Conservation (phyloP, 805 yeast genomes). For the Ogataea paradorogensis region DNA sequence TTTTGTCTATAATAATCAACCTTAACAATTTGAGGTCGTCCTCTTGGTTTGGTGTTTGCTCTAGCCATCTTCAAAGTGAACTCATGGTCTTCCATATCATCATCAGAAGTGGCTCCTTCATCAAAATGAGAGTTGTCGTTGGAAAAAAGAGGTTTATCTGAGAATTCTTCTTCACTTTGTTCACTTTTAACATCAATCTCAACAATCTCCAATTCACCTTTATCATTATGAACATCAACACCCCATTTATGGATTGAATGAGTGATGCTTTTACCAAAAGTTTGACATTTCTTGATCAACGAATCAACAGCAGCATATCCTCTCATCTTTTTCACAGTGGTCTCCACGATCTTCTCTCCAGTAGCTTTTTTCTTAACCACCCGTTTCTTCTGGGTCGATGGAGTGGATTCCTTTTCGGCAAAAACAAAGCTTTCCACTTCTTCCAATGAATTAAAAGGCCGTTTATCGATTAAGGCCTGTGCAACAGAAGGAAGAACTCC, state of each 20-base stretch:
- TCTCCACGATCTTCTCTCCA: conserved; percentile 74
- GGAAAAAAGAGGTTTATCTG: conserved; percentile 14
- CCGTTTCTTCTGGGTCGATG: conserved; percentile 25
- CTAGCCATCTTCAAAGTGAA: conserved; percentile 7
- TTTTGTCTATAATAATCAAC: conserved; percentile 58
- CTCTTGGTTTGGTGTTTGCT: conserved; percentile 15
- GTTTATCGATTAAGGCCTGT: conserved; percentile 51
- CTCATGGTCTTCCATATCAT: conserved; percentile 25
- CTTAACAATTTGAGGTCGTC: conserved; percentile 13
- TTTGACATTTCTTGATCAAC: conserved; percentile 78
- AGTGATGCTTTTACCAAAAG: conserved; percentile 68
- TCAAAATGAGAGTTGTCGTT: conserved; percentile 30
- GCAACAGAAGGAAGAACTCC: conserved; percentile 68
- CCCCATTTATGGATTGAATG: conserved; percentile 85
- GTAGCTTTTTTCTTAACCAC: conserved; percentile 48
- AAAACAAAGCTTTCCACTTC: conserved; percentile 60
- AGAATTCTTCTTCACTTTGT: conserved; percentile 31
- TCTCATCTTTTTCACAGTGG: conserved; percentile 62
- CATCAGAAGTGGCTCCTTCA: conserved; percentile 16
- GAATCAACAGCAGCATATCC: conserved; percentile 96
- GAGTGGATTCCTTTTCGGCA: conserved; percentile 23
- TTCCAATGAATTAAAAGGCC: conserved; percentile 68
- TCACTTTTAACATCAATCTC: conserved; percentile 46
- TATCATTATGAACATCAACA: conserved; percentile 60
- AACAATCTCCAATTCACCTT: conserved; percentile 65